A percentile compares a stretch with the other conserved stretches of the same genome.
Conservation (phyloP, 768 basidiomycete genomes). For the Rhodotorula toruloides region DNA sequence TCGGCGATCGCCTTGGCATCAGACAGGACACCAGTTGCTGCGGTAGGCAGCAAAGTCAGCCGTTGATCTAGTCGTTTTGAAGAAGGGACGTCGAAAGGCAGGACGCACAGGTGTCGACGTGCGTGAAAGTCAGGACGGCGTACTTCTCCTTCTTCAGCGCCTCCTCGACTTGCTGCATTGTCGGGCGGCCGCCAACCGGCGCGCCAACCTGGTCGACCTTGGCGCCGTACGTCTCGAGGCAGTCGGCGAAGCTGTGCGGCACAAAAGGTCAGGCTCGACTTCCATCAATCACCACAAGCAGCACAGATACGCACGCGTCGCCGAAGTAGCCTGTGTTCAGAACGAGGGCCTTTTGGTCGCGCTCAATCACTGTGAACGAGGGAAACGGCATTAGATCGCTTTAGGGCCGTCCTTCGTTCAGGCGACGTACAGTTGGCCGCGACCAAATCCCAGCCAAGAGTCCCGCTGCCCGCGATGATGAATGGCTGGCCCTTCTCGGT, state of each 20-base stretch:
- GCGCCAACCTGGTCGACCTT: constrained; percentile 78
- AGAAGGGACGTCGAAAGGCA: constrained; percentile 23
- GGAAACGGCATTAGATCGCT: not conserved
- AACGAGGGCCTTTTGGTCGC: constrained; percentile 71
- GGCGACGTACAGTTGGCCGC: constrained; percentile 60
- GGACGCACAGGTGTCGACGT: constrained; percentile 70
- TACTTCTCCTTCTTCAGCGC: constrained; percentile 74
- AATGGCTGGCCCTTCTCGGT: constrained; percentile 80
- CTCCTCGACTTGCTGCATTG: constrained; percentile 57
- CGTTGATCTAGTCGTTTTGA: no score
- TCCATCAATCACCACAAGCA: not conserved
- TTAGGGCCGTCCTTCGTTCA: not conserved
- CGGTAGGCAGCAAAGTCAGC: no score
- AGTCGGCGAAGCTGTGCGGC: constrained; percentile 40
- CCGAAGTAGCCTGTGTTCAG: constrained; percentile 91
- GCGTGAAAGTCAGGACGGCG: constrained; percentile 86
- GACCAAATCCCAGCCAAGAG: constrained; percentile 79
- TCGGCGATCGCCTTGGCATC: constrained; percentile 70
- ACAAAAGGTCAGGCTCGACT: not conserved
- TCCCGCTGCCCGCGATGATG: constrained; percentile 88
- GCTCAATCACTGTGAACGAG: constrained; percentile 55
- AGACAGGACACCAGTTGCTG: constrained; percentile 67
- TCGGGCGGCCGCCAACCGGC: constrained; percentile 70
- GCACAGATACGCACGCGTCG: constrained; percentile 63
- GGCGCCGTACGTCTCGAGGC: constrained; percentile 77